Percentiles rank a stretch among this genome's conserved stretches.
Conservation (phyloP, 2,329 filamentous ascomycete species). For the Keithomyces neogunnii region DNA sequence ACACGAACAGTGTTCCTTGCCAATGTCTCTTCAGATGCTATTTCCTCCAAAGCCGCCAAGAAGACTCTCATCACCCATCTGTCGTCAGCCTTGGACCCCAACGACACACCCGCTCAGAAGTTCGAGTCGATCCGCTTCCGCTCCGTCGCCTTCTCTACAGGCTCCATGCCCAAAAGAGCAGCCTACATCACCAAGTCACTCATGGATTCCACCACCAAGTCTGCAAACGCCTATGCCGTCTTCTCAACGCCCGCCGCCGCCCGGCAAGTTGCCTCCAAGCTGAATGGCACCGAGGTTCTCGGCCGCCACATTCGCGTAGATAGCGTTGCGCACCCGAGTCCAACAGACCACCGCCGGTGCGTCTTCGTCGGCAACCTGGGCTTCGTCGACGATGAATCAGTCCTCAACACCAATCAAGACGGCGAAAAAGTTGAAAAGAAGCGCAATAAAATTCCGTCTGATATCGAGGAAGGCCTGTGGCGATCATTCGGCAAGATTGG, state of each 20-base stretch:
- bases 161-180: slow-evolving; percentile 80
- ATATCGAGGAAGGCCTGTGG: slow-evolving; percentile 92
- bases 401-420: slow-evolving; percentile 55
- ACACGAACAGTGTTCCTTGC: slow-evolving; percentile 85
- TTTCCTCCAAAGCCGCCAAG: slow-evolving; percentile 73
- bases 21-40: slow-evolving; percentile 78
- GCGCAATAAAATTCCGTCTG: slow-evolving; percentile 65
- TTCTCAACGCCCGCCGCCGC: slow-evolving; percentile 71
- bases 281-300: slow-evolving; percentile 80
- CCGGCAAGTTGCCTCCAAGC: slow-evolving; percentile 61
- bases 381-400: slow-evolving; percentile 87
- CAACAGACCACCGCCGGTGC: slow-evolving; percentile 77
- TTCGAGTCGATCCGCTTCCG: slow-evolving; percentile 91
- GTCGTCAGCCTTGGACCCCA: slow-evolving; percentile 57
- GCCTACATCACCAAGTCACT: slow-evolving; percentile 85
- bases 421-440: slow-evolving; percentile 64
- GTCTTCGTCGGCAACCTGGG: slow-evolving; percentile 95
- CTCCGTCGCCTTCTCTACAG: slow-evolving; percentile 75
- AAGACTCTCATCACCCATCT: slow-evolving; percentile 72
- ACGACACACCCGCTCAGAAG: slow-evolving; percentile 52
- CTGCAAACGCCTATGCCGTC: slow-evolving; percentile 89
- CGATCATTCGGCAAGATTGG: slow-evolving; percentile 66
- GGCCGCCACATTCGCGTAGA: slow-evolving; percentile 87
- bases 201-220: slow-evolving; percentile 85
- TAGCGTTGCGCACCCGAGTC: slow-evolving; percentile 77